Evolutionary conservation across 495 filamentous ascomycete species (phyloP).

Genomic region (Letharia lupina): DNA sequence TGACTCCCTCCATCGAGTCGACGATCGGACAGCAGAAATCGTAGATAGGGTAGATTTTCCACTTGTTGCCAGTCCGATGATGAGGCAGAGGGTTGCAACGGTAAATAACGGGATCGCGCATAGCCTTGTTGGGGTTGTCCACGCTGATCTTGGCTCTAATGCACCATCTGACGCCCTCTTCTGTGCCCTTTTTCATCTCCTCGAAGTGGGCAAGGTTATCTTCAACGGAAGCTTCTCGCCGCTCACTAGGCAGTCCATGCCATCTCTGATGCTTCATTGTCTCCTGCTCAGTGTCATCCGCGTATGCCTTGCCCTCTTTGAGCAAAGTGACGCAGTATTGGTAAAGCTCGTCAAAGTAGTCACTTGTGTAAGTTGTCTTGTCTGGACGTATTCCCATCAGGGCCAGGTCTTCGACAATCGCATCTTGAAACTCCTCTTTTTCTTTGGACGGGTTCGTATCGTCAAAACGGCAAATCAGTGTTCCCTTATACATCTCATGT

Average conservation of each 20-base stretch:
- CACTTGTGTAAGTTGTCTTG: constrained; percentile 67
- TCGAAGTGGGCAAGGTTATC: constrained; percentile 74
- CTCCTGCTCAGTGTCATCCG: constrained; percentile 81
- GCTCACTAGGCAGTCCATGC: constrained; percentile 63
- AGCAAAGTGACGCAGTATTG: constrained; percentile 69
- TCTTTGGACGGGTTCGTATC: constrained; percentile 93
- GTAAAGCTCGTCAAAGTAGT: constrained; percentile 86
- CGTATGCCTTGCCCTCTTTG: constrained; percentile 77
- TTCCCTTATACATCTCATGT: constrained; percentile 78
- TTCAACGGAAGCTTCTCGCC: constrained; percentile 67
- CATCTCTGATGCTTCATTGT: constrained; percentile 74
- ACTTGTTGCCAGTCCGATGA: constrained; percentile 79
- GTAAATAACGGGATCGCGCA: constrained; percentile 92
- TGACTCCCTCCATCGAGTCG: constrained; percentile 84
- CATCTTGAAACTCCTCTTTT: constrained; percentile 83
- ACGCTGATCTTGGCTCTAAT: constrained; percentile 82
- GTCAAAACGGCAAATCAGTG: constrained; percentile 75
- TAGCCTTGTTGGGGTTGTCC: constrained; percentile 40
- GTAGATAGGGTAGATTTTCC: constrained; percentile 96
- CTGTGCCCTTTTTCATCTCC: constrained; percentile 76
- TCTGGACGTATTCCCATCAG: constrained; percentile 84
- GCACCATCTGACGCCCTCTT: constrained; percentile 70
- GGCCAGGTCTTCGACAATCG: constrained; percentile 76
- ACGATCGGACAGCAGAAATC: constrained; percentile 91
- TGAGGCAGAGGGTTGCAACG: constrained; percentile 71